These are phyloP conservation scores for Solanum corneliomulleri DNA, from an alignment of 257 asterid species.

Conservation along the genomic window DNA sequence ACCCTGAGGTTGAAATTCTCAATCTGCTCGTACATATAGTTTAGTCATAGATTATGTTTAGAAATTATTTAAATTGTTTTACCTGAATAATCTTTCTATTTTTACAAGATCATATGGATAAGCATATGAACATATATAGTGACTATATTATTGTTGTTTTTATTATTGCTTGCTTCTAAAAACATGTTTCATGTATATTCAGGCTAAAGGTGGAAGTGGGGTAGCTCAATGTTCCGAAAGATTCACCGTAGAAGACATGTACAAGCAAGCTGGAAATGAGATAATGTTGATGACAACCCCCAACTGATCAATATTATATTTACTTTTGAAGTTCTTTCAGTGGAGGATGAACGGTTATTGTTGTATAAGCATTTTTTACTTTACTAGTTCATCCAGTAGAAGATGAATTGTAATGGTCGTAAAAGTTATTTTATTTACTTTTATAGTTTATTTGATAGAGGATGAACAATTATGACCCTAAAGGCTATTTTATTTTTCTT, in stretches of 20 bases:
- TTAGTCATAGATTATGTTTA: not conserved
- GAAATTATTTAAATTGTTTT: not conserved
- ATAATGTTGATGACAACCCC: constrained; percentile 37
- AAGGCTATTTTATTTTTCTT: not conserved
- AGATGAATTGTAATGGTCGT: accelerated
- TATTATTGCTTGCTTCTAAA: not conserved
- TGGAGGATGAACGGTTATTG: not conserved
- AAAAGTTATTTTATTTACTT: not conserved
- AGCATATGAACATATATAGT: not conserved
- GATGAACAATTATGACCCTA: not conserved
- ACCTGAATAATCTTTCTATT: not conserved
- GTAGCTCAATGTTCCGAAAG: constrained; percentile 20
- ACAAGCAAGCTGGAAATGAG: constrained; percentile 61
- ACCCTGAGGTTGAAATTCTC: not conserved
- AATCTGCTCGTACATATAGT: not conserved
- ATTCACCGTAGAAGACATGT: constrained; percentile 49
- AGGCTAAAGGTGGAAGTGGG: constrained; percentile 28
- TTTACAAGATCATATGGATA: not conserved
- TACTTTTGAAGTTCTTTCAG: not conserved
- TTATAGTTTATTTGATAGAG: not conserved
- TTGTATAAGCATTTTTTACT: not conserved
- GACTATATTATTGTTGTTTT: not conserved
- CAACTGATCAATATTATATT: not conserved
- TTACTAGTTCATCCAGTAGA: not conserved
- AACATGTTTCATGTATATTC: not conserved